Base-by-base conservation (phyloP, 2,329 filamentous ascomycete genomes). In the Ascochyta lentis region DNA sequence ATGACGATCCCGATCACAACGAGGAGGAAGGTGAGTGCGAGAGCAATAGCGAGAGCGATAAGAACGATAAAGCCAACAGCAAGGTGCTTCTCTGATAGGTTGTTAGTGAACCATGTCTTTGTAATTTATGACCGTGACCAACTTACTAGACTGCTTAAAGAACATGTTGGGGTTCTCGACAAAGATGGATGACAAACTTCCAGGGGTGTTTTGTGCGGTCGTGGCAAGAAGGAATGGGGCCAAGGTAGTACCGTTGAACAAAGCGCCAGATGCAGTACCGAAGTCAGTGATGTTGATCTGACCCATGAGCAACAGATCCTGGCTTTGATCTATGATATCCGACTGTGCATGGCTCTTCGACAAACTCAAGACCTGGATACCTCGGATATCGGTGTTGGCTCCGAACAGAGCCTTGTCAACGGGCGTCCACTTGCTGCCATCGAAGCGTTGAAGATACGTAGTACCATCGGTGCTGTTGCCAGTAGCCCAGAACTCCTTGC, bases 251-350 rank as follows among this genome's bases (percentile, higher is more conserved):
- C 95, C 95, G 69, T 98, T 91, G 79, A 90, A 99, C 26, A 97
- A 80, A 7, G 88, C 94, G 8, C 91, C 92, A 13, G 94, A 96
- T 6, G 89, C 91, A 54, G 87, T 88, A 55, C 94, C 93, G 70
- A 92, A 92, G 44, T 80, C 79, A 0, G 89, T 86, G 16, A 98
- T 82, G 61, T 86, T 83, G 63, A 99, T 85, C 49, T 89, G 85
- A 35, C 95, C 95, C n/a, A 91, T 91, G 45, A 98, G 80, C 77
- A 99, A 84, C 33, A 99, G 84, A 4, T 86, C 83, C 72, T 95
- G 86, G 59, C 86, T 81, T 16, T 83, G 77, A 47, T 86, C 82
- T 15, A 99, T 77, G 6, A 92, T 79, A 34, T 84, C 77, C 2
- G 84, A 86, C 13, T 81, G 77, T 33, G 79, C 84, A 71, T 98